Conservation (phyloP, 1,284 basidiomycete species). For the Somion occarium region DNA sequence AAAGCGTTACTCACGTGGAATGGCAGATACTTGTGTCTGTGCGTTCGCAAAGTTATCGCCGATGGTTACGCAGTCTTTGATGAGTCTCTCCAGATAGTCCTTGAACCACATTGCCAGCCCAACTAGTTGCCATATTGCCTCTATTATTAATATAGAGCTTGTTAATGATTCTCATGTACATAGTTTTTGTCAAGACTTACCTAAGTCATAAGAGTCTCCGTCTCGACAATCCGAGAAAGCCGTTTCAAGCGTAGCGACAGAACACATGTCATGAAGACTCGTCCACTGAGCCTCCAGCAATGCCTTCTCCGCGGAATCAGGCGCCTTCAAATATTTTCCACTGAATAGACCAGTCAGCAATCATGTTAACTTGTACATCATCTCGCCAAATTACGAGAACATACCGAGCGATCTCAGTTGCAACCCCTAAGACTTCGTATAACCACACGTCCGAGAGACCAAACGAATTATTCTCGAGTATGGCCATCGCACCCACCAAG, state of each 20-base stretch:
- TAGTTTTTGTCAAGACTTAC: constrained; percentile 36
- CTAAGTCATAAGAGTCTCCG: constrained; percentile 56
- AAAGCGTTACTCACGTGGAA: neutral
- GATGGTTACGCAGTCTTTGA: constrained; percentile 58
- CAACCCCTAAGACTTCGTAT: constrained; percentile 47
- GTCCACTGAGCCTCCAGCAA: constrained; percentile 43
- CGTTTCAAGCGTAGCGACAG: constrained; percentile 49
- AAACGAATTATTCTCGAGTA: constrained; percentile 32
- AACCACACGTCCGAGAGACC: constrained; percentile 27
- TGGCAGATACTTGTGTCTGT: neutral
- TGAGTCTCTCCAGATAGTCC: constrained; percentile 52
- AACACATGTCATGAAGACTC: constrained; percentile 58
- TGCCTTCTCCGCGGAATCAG: constrained; percentile 33
- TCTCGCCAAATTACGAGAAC: too few species aligned
- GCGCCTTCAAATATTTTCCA: constrained; percentile 28
- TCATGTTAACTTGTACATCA: too few species aligned
- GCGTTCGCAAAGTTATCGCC: constrained; percentile 12
- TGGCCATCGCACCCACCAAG: constrained; percentile 37
- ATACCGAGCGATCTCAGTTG: constrained; percentile 56
- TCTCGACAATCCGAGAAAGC: constrained; percentile 67
- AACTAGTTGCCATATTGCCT: constrained; percentile 65
- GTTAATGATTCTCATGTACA: neutral
- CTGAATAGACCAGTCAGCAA: constrained; percentile 24
- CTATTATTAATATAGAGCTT: constrained; percentile 29
- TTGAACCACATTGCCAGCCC: constrained; percentile 56